phyloP scores from a whole-genome alignment of 2,329 filamentous ascomycete genomes.

The Rhytidhysteron rufulum region DNA sequence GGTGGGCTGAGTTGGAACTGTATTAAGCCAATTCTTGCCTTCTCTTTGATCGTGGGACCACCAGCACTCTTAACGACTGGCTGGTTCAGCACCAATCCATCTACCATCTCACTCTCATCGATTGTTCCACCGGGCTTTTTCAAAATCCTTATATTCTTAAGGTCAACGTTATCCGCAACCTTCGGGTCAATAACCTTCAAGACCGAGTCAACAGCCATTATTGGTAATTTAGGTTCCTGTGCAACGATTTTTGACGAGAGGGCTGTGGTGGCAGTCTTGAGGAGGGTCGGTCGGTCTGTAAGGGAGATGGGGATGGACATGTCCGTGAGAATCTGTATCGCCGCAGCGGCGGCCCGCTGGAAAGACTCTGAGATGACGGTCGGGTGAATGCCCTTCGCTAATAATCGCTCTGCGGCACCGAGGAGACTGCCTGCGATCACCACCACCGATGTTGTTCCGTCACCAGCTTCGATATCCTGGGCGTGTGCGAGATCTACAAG shows the following conservation, averaged over 20 bases:
- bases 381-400: constrained; percentile 88
- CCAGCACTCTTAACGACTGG: constrained; percentile 89
- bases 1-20: constrained; percentile 98
- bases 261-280: constrained; percentile 95
- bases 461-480: constrained; percentile 96
- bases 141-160: constrained; percentile 93
- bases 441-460: constrained; percentile 96
- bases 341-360: constrained; percentile 85
- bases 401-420: constrained; percentile 84
- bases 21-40: constrained; percentile 93
- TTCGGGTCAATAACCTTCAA: constrained; percentile 93
- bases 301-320: constrained; percentile 95
- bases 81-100: constrained; percentile 89
- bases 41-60: constrained; percentile 90
- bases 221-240: constrained; percentile 93
- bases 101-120: constrained; percentile 95
- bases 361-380: constrained; percentile 97
- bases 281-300: constrained; percentile 79
- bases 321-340: constrained; percentile 84
- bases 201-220: constrained; percentile 96
- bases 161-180: constrained; percentile 92
- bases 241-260: constrained; percentile 98
- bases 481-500: constrained; percentile 94
- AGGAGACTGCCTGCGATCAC: constrained; percentile 95
- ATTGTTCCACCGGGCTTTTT: constrained; percentile 98